phyloP scores from a whole-genome alignment of 2,329 filamentous ascomycete species.

The Aspergillus sp. region DNA sequence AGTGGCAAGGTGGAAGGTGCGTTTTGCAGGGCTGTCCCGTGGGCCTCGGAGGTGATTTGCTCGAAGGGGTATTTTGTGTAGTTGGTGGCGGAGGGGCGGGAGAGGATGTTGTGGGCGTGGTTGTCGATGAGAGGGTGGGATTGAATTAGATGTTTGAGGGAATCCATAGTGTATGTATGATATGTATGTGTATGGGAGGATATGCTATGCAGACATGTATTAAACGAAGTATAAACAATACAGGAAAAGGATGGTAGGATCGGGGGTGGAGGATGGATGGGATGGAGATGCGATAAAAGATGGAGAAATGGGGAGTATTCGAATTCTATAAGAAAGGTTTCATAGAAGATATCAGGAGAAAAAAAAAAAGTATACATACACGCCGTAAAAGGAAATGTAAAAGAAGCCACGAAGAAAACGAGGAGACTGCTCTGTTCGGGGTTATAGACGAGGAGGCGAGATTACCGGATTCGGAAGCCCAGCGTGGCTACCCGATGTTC shows the following conservation, averaged over 20 bases:
- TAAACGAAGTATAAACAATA: neutral
- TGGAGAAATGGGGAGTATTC: neutral
- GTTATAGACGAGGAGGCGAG: neutral
- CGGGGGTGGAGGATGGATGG: neutral
- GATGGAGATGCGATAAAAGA: neutral
- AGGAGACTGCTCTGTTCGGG: neutral
- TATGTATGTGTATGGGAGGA: conserved; percentile 1
- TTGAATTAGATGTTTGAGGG: conserved; percentile 31
- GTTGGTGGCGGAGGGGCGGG: conserved; percentile 23
- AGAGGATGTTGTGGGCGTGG: conserved; percentile 42
- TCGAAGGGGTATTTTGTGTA: conserved; percentile 44
- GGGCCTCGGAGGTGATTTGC: conserved; percentile 66
- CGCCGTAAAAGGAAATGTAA: neutral
- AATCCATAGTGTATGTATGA: conserved; percentile 11
- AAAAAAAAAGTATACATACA: neutral
- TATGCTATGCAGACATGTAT: neutral
- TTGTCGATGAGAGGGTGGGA: conserved; percentile 42
- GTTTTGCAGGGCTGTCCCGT: conserved; percentile 59
- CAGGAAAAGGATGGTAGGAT: neutral
- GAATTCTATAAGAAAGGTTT: neutral
- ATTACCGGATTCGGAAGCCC: neutral
- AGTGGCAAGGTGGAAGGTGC: conserved; percentile 60
- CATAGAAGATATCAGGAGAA: neutral
- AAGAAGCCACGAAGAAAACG: neutral
- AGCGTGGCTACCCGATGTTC: neutral